Evolutionary conservation across 2,329 filamentous ascomycete species (phyloP), one percentile per base, ranked within the genome.

Genomic region (Arthrocladium fulminans): DNA sequence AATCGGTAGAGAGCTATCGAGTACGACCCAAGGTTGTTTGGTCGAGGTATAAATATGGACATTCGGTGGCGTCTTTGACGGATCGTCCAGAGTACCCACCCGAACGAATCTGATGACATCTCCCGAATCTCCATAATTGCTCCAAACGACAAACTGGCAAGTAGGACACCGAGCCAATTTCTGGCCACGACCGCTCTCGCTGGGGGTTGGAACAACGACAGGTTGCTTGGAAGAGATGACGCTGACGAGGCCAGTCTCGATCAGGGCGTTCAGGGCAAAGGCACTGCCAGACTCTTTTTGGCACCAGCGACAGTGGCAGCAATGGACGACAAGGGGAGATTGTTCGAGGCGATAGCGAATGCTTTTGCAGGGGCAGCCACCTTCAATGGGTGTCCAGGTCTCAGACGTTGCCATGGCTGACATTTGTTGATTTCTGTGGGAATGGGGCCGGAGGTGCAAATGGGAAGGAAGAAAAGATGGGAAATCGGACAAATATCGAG

Each of bases 31-130:
- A 10, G 57, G 53, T 50, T 60, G 50, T 48, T 68, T 71, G 48
- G 63, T 68, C 27, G 60, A 57, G 15, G 63, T 65, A 51, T 60
- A 75, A 44, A 73, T 70, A 57, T 75, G 71, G 17, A 69, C 63
- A 55, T 73, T 68, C 1, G 71, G 71, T n/a, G 63, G 60, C 6
- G 70, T 54, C 46, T 63, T 56, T 52, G 61, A 60, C 5, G 65
- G 59, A 12, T 57, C 54, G 56, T 73, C 72, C 41, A 75, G 60
- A 9, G 72, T 74, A 2, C 72, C 71, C 22, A 63, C 67, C 32
- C 69, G 65, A 8, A 76, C 54, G 52, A 66, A 73, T 13, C 60
- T 58, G 17, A 51, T 35, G 45, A 60, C 39, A 6, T 56, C 55
- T 2, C 64, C 63, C 10, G 51, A 52, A 30, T 62, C 63, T 10